Percentiles rank a stretch among this genome's conserved stretches.
Evolutionary conservation across 805 yeast species (phyloP).

Genomic region (Hanseniaspora valbyensis): DNA sequence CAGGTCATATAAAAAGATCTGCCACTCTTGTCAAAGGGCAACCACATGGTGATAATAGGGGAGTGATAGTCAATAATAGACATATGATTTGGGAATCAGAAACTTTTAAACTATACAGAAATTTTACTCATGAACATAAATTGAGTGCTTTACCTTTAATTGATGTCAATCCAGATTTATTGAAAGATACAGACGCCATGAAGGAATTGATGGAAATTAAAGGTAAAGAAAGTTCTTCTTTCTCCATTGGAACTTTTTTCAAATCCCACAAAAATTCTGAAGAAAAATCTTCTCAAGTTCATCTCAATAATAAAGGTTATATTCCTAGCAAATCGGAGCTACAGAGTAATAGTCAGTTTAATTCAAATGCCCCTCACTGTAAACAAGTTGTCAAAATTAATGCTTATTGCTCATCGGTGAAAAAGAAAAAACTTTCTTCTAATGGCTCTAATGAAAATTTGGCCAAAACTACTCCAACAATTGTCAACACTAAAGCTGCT

Average conservation of each 20-base stretch:
- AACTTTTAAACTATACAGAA: conserved; percentile 22
- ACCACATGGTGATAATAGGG: conserved; percentile 9
- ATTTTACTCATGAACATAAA: conserved; percentile 25
- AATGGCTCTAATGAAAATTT: background rate
- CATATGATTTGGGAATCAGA: conserved; percentile 20
- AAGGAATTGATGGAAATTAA: background rate
- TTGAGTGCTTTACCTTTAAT: conserved; percentile 21
- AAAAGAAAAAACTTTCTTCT: conserved; percentile 5
- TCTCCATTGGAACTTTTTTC: conserved; percentile 14
- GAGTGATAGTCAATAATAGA: conserved; percentile 10
- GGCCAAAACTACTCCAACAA: conserved; percentile 19
- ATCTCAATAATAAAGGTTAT: conserved; percentile 9
- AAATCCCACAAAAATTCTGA: conserved; percentile 8
- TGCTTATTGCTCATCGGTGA: conserved; percentile 7
- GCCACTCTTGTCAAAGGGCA: conserved; percentile 3
- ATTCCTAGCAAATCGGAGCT: conserved; percentile 13
- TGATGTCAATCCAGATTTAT: conserved; percentile 6
- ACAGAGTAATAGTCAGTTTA: conserved; percentile 12
- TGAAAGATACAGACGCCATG: conserved; percentile 8
- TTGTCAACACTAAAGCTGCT: conserved; percentile 31
- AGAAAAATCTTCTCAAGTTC: background rate
- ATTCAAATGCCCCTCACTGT: conserved; percentile 15
- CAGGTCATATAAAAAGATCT: conserved; percentile 15
- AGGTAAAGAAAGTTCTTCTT: conserved; percentile 2
- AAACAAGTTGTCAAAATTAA: conserved; percentile 10